Evolutionary conservation across 2,329 filamentous ascomycete species (phyloP), one percentile per base, ranked within the genome.

Genomic region (Didymella sp.): DNA sequence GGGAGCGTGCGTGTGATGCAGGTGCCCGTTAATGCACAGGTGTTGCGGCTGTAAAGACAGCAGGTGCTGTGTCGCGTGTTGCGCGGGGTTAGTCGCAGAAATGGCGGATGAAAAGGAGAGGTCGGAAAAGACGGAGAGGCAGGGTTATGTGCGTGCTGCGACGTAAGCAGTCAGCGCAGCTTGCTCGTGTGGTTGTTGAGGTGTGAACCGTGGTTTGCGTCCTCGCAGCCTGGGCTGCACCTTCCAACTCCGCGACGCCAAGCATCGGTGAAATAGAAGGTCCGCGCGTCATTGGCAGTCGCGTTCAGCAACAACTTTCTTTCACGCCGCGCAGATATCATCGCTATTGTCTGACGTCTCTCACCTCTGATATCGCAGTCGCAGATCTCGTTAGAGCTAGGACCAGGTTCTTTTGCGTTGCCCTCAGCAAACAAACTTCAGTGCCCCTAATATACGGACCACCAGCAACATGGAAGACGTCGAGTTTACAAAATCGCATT

Each of bases 391-490:
- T 22, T 11, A 37, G 2, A 33, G n/a, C 15, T 19, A 15, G 7
- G 4, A 6, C 22, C 27, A 9, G 17, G 4, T 12, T 30, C 19
- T 5, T n/a, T 33, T 11, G 40, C 58, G 22, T 42, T 49, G 35
- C 22, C 52, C 37, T 30, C 37, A 52, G 15, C 22, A 46, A 22
- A 48, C 31, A 27, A 24, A 28, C 38, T 28, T 13, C 28, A 24
- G 22, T 33, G 35, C 48, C 49, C 43, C n/a, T 37, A 41, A 22
- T 22, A 27, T 22, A 33, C 28, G 25, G 33, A 33, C 49, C 46
- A 30, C 38, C 46, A 24, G 38, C 33, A 47, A 49, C 40, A 79
- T 81, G 79, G 78, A 79, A 59, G 78, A 81, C 67, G 75, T 78
- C 45, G 70, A 78, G 64, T 74, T 78, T 70, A 62, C 42, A 40